These are phyloP conservation scores for Vaccinium myrtillus DNA, from an alignment of 148 eudicot genomes.

Conservation along the genomic window DNA sequence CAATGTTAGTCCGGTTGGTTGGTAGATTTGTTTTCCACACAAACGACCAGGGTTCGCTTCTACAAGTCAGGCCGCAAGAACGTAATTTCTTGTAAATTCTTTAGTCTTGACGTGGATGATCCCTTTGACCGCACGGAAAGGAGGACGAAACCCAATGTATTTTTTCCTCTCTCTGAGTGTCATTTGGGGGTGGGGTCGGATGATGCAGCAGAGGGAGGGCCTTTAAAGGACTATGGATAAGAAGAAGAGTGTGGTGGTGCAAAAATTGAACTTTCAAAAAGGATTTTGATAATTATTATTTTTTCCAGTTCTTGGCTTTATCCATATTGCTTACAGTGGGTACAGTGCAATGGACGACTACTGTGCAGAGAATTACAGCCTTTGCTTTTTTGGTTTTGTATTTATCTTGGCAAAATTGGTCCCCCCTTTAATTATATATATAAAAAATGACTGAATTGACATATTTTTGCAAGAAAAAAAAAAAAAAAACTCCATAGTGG, in stretches of 20 bases:
- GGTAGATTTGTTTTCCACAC: too few relatives aligned
- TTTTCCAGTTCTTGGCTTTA: not conserved
- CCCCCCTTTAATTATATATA: not conserved
- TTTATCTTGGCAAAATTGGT: not conserved
- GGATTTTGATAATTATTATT: not conserved
- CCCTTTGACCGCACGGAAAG: not conserved
- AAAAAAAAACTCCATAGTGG: not conserved
- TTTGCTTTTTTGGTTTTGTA: slow-evolving; percentile 1
- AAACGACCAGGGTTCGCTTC: too few relatives aligned
- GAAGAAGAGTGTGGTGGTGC: not conserved
- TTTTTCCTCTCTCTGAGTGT: not conserved
- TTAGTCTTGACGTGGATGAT: too few relatives aligned
- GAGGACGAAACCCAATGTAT: slow-evolving; percentile 30
- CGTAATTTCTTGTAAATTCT: too few relatives aligned
- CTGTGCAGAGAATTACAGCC: slow-evolving; percentile 10
- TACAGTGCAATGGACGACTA: slow-evolving; percentile 2
- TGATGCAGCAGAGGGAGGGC: not conserved
- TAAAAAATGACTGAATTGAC: not conserved
- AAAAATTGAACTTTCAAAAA: not conserved
- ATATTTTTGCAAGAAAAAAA: too few relatives aligned
- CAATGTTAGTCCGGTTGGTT: too few relatives aligned
- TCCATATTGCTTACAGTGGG: slow-evolving; percentile 14
- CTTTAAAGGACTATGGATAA: not conserved
- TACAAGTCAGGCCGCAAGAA: too few relatives aligned
- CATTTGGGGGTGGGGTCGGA: not conserved